phyloP scores from a whole-genome alignment of 2,329 filamentous ascomycete genomes.

The Pseudopyricularia javanii region DNA sequence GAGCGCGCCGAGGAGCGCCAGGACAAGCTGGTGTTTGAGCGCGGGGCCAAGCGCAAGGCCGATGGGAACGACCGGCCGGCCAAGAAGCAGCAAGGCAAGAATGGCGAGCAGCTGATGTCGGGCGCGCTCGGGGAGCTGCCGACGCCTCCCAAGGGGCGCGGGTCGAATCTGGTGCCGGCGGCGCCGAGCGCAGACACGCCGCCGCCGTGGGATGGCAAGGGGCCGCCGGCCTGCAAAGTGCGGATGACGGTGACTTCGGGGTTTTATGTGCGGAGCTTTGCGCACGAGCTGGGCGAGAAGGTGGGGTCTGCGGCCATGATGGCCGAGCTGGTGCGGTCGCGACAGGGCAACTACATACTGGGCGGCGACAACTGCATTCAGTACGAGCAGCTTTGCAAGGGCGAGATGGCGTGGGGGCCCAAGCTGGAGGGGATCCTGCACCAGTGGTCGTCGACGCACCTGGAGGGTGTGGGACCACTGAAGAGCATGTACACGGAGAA shows the following conservation, averaged over 20 bases:
- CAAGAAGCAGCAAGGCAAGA: slow-evolving; percentile 17
- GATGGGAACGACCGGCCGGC: neutral
- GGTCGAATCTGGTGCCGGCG: slow-evolving; percentile 41
- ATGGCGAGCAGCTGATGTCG: slow-evolving; percentile 35
- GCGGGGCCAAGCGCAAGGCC: slow-evolving; percentile 19
- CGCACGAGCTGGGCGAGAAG: slow-evolving; percentile 79
- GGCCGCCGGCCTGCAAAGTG: slow-evolving; percentile 66
- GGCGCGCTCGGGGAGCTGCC: slow-evolving; percentile 41
- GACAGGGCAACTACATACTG: slow-evolving; percentile 71
- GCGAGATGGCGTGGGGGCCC: slow-evolving; percentile 73
- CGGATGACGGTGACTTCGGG: slow-evolving; percentile 89
- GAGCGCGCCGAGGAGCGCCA: slow-evolving; percentile 45
- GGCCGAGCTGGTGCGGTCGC: slow-evolving; percentile 67
- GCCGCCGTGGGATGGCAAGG: slow-evolving; percentile 46
- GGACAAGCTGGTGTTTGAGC: slow-evolving; percentile 42
- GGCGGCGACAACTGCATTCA: slow-evolving; percentile 61
- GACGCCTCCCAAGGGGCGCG: slow-evolving; percentile 27
- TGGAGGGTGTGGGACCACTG: slow-evolving; percentile 4
- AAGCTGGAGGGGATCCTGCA: slow-evolving; percentile 48
- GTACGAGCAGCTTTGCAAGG: slow-evolving; percentile 62
- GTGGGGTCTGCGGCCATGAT: slow-evolving; percentile 75
- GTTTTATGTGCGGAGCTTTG: slow-evolving; percentile 91
- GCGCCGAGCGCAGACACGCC: slow-evolving; percentile 32
- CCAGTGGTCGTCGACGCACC: slow-evolving; percentile 11
- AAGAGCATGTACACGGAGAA: slow-evolving; percentile 4